Percentiles rank a stretch among this genome's conserved stretches.
Conservation (phyloP, 2,329 filamentous ascomycete species). For the Cercospora sp. region DNA sequence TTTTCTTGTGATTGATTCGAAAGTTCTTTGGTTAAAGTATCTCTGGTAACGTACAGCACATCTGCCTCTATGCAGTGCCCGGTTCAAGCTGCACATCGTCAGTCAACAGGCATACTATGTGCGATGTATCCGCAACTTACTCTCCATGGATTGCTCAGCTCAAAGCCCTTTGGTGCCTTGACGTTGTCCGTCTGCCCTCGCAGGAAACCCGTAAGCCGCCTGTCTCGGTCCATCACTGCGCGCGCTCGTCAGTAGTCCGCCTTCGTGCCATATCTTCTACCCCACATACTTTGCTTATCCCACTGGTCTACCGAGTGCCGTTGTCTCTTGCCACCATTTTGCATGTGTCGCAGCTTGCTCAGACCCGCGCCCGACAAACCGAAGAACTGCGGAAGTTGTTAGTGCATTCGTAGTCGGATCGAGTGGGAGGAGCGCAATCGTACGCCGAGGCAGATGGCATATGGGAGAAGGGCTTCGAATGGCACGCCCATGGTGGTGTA, state of each 20-base stretch:
- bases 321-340: constrained; percentile 63
- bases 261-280: background rate
- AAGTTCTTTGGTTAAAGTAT: background rate
- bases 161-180: constrained; percentile 61
- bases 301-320: constrained; percentile 62
- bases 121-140: constrained; percentile 46
- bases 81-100: constrained; percentile 14
- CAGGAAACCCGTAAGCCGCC: constrained; percentile 60
- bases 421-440: constrained; percentile 7
- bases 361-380: constrained; percentile 60
- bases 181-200: constrained; percentile 63
- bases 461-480: constrained; percentile 65
- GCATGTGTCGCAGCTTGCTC: constrained; percentile 58
- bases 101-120: constrained; percentile 3
- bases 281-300: constrained; percentile 58
- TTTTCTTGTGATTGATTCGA: background rate
- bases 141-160: constrained; percentile 68
- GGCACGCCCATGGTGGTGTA: constrained; percentile 59
- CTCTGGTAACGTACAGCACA: background rate
- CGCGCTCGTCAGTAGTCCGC: background rate
- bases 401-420: constrained; percentile 10
- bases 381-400: constrained; percentile 54
- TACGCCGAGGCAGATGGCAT: constrained; percentile 64
- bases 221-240: constrained; percentile 67
- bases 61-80: constrained; percentile 11